Base-by-base conservation (phyloP, 805 yeast genomes). In the Yamadazyma philogaea region DNA sequence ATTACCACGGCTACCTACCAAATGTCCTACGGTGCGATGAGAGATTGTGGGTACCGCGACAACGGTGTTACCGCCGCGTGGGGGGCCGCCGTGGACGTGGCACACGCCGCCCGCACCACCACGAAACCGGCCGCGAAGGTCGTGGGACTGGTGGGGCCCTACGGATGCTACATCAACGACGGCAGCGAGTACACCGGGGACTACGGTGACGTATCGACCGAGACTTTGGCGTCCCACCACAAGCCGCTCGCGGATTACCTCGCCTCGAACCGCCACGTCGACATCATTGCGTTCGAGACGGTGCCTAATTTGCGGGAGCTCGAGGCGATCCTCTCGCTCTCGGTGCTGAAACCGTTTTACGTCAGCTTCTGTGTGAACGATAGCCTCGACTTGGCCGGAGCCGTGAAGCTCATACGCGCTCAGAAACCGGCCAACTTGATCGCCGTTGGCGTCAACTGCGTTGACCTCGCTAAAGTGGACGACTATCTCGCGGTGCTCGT, bases 151-250 rank as follows among this genome's bases (percentile, higher is more conserved):
- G 61, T 85, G 28, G 96, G 95, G 0, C 87, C 95, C 0, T 87
- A 78, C 56, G 95, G 90, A 1, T 85, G 90, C 0, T 79, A 63
- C 49, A 55, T 83, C 28, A 78, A 83, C 21, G 71, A 78, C 48
- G 88, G 89, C 0, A 71, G 83, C 0, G 96, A 87, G 53, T 87
- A 82, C 52, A 78, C 82, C 3, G 95, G 95, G 1, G 70, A 79
- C 39, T 85, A 84, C 56, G 50, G 45, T 11, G 72, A 69, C 8
- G 64, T 59, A 6, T 55, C 63, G 2, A 56, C 58, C 7, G 63
- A 61, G 12, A 66, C 66, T 34, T 52, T 85, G 41, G 56, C 53
- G 6, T 60, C 63, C 15, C 84, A 82, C 63, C 87, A 84, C 56
- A 38, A 49, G 4, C 74, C 72, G 7, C 47, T 64, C 35, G 59